A percentile compares a stretch with the other conserved stretches of the same genome.
Conservation (phyloP, 1,284 basidiomycete species). For the Ceratobasidium sp. region DNA sequence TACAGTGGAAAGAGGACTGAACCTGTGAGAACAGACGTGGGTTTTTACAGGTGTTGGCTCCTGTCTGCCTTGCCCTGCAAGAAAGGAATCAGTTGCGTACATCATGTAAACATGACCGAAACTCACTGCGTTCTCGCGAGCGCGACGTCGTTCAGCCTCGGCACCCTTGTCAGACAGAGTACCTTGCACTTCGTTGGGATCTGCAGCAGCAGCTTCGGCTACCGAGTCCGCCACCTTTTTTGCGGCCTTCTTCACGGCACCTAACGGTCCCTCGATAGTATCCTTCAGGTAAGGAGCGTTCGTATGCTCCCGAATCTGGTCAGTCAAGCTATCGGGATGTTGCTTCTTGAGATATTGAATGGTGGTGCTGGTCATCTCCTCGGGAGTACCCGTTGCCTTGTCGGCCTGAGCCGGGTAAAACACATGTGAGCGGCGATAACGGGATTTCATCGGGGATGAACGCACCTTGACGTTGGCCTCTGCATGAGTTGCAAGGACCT, state of each 20-base stretch:
- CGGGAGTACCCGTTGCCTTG: slow-evolving; percentile 51
- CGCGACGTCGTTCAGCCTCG: slow-evolving; percentile 30
- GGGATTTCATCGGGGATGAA: slow-evolving; percentile 22
- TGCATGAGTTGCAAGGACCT: slow-evolving; percentile 73
- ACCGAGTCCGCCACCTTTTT: slow-evolving; percentile 20
- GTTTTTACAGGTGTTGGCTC: not conserved
- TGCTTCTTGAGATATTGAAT: slow-evolving; percentile 59
- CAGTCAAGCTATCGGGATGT: slow-evolving; percentile 53
- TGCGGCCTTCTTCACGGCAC: slow-evolving; percentile 5
- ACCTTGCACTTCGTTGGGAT: slow-evolving; percentile 31
- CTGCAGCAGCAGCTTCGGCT: slow-evolving; percentile 12
- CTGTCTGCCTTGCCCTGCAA: slow-evolving; percentile 32
- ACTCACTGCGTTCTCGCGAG: slow-evolving; percentile 33
- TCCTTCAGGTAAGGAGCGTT: slow-evolving; percentile 39
- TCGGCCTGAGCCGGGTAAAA: slow-evolving; percentile 56
- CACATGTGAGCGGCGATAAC: slow-evolving; percentile 19
- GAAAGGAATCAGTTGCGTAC: not conserved
- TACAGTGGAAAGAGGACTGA: not conserved
- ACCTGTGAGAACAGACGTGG: not conserved
- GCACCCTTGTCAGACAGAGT: slow-evolving; percentile 35
- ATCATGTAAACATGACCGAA: not conserved
- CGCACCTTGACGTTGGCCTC: slow-evolving; percentile 78
- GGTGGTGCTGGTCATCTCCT: slow-evolving; percentile 60
- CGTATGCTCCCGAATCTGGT: slow-evolving; percentile 37
- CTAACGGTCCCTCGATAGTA: slow-evolving; percentile 30